A percentile compares a stretch with the other conserved stretches of the same genome.
Evolutionary conservation across 2,329 filamentous ascomycete species (phyloP).

Genomic region (Colletotrichum kahawae): DNA sequence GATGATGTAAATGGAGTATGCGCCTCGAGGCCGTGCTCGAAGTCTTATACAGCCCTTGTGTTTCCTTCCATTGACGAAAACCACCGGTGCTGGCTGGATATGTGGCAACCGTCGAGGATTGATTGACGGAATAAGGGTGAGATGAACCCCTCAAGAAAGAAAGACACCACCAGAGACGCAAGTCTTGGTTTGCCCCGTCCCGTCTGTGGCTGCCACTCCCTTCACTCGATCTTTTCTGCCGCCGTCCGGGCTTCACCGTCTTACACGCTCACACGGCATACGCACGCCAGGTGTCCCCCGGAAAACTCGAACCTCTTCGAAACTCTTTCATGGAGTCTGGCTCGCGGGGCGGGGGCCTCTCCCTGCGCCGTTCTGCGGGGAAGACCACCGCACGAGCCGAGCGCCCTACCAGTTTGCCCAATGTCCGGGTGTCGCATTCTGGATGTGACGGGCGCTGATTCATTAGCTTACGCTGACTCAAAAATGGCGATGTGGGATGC

Average conservation of each 20-base stretch:
- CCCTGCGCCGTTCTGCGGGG: neutral
- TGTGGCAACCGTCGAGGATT: neutral
- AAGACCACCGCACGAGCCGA: slow-evolving; percentile 2
- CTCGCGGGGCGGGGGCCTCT: neutral
- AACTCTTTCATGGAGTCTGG: neutral
- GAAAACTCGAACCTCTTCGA: slow-evolving; percentile 15
- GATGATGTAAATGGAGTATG: neutral
- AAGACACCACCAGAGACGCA: neutral
- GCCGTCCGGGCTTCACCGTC: neutral
- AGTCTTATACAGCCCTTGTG: neutral
- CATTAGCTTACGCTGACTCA: neutral
- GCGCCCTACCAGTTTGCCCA: neutral
- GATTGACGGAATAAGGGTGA: neutral
- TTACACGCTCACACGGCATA: neutral
- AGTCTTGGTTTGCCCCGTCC: neutral
- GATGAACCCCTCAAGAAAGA: slow-evolving; percentile 1
- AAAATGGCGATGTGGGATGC: neutral
- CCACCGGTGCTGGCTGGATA: neutral
- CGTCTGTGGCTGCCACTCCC: neutral
- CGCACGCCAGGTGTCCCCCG: neutral
- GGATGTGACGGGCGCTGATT: neutral
- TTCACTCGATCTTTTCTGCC: neutral
- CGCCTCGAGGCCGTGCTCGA: slow-evolving; percentile 2
- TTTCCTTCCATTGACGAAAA: neutral
- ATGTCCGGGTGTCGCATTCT: neutral